These are phyloP conservation scores for Rhodotorula sp. DNA, from an alignment of 1,284 basidiomycete genomes.

Conservation along the genomic window DNA sequence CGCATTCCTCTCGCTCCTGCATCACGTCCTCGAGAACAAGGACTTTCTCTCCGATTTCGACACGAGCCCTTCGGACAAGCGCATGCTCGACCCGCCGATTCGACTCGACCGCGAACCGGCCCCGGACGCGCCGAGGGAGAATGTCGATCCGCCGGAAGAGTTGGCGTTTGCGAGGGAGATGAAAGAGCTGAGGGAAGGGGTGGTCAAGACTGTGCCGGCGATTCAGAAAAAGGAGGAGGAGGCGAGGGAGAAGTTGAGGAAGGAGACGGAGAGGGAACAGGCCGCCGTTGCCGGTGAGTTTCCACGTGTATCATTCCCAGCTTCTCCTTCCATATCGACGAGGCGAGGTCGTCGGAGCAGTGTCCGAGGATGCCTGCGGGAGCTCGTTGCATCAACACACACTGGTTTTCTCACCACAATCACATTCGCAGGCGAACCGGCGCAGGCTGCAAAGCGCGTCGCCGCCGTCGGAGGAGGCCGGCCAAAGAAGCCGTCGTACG, in stretches of 20 bases:
- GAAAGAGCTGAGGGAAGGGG: conserved; percentile 23
- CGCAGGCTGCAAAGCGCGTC: background rate
- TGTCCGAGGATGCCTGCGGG: too few species aligned
- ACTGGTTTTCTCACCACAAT: too few species aligned
- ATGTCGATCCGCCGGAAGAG: conserved; percentile 38
- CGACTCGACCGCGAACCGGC: conserved; percentile 3
- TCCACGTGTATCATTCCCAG: too few species aligned
- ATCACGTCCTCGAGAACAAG: conserved; percentile 67
- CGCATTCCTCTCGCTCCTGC: conserved; percentile 75
- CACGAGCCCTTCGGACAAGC: background rate
- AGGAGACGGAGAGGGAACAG: conserved; percentile 25
- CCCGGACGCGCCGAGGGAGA: conserved; percentile 14
- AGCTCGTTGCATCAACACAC: too few species aligned
- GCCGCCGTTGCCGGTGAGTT: conserved; percentile 12
- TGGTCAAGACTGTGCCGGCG: conserved; percentile 37
- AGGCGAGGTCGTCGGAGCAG: too few species aligned
- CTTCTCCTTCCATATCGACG: too few species aligned
- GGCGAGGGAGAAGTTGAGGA: conserved; percentile 22
- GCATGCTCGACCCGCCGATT: conserved; percentile 32
- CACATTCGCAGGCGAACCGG: conserved; percentile 4
- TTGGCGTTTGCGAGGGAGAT: conserved; percentile 37
- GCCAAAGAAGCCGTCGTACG: conserved; percentile 5
- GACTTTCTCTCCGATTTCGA: conserved; percentile 30
- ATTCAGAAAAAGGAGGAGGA: conserved; percentile 36
- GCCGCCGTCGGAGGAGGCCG: too few species aligned